Evolutionary conservation across 2,329 filamentous ascomycete genomes (phyloP).

Genomic region (Fusarium floridanum): DNA sequence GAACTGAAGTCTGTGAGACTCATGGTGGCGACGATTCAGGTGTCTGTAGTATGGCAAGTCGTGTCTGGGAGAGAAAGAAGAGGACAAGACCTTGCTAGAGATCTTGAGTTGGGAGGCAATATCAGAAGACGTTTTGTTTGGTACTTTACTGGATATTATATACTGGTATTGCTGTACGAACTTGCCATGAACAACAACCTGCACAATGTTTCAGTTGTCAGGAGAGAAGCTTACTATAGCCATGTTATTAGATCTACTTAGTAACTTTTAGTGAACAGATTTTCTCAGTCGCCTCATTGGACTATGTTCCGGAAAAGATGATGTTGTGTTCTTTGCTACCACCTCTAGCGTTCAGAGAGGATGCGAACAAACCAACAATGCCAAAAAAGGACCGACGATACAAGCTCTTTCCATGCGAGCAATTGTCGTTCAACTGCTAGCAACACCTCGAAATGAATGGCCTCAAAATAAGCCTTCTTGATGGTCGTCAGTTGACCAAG

Average conservation of each 20-base stretch:
- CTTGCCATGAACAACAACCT: neutral
- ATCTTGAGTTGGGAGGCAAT: neutral
- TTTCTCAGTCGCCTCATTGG: neutral
- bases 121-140: too few species aligned
- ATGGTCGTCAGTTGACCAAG: neutral
- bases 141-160: neutral
- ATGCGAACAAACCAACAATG: neutral
- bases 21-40: neutral
- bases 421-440: fast-evolving
- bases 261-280: neutral
- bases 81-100: neutral
- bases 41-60: neutral
- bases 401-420: too few species aligned
- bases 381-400: too few species aligned
- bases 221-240: neutral
- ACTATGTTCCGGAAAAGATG: neutral
- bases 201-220: neutral
- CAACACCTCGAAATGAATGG: neutral
- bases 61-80: neutral
- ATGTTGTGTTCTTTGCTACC: neutral
- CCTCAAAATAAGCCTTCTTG: neutral
- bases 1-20: neutral
- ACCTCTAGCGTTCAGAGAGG: neutral
- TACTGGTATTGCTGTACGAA: neutral
- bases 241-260: neutral